Evolutionary conservation across 768 basidiomycete species (phyloP), one percentile per base, ranked within the genome.

Genomic region (Clavulina sp.): DNA sequence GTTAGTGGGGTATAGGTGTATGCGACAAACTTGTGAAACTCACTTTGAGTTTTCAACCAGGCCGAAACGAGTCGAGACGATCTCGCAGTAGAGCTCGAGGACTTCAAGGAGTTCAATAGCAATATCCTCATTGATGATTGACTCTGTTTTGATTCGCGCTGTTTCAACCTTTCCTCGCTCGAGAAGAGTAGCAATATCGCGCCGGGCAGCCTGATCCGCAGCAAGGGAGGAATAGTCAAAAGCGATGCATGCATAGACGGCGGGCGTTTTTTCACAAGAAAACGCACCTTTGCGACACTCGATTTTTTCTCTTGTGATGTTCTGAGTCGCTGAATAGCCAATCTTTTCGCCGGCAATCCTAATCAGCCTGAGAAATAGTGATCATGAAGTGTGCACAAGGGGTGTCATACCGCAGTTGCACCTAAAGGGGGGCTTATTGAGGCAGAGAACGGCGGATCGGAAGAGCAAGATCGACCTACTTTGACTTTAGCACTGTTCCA

Each of bases 291-390:
- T 2, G 80, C 79, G 19, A 95, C 77, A 0, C 91, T 88, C 57
- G 81, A 78, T 66, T 84, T 91, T 76, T 97, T 97, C 68, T 91
- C 84, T 58, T 91, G 84, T 6, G 89, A 68, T 19, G 80, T 91
- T 52, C 85, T 75, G 54, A 89, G 69, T 18, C 85, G 77, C 64
- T 92, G 86, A 21, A 89, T 82, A 0, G 85, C 84, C 31, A 92
- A 72, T 53, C 85, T 89, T 56, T n/a, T 36, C 24, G n/a, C 40
- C 32, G 38, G 43, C 46, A 30, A 48, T 38, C 48, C 54, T 52
- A 41, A 30, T 48, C 41, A 24, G 28, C 49, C 30, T 49, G 26
- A 30, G 28, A 16, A 13, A 23, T 9, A 46, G 9, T 46, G 13
- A 9, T 23, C 9, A 46, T 38, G 43, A 13, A 9, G 13, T 24